A percentile compares a stretch with the other conserved stretches of the same genome.
Evolutionary conservation across 192 early-diverging fungal species (phyloP).

Genomic region (Rhizoclosmatium globosum): DNA sequence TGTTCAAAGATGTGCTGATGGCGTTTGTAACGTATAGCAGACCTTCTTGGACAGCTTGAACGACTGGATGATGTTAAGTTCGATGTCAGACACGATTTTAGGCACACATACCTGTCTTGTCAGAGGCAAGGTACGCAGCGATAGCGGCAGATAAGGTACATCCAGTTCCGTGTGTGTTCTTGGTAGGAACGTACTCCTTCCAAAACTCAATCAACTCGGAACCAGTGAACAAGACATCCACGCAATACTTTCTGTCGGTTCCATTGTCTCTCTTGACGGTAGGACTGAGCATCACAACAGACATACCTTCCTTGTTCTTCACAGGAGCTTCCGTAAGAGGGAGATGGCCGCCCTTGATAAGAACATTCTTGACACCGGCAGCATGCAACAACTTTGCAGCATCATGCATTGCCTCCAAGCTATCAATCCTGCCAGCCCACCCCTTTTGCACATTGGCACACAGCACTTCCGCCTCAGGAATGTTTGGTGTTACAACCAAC

Average conservation of each 20-base stretch:
- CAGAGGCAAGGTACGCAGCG: constrained; percentile 71
- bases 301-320: neutral
- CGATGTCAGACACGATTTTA: neutral
- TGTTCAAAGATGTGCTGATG: constrained; percentile 61
- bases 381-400: constrained; percentile 64
- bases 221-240: constrained; percentile 73
- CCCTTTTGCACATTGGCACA: neutral
- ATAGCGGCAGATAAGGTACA: constrained; percentile 88
- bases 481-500: constrained; percentile 80
- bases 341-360: constrained; percentile 88
- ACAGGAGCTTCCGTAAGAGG: constrained; percentile 45
- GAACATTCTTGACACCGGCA: constrained; percentile 64
- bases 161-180: constrained; percentile 87
- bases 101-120: constrained; percentile 46
- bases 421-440: constrained; percentile 36
- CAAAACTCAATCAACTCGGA: constrained; percentile 53
- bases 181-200: constrained; percentile 68
- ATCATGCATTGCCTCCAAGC: constrained; percentile 65
- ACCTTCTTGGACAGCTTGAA: constrained; percentile 62
- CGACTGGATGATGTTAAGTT: constrained; percentile 38
- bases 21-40: constrained; percentile 72
- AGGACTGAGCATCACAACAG: neutral
- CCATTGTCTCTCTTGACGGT: constrained; percentile 16
- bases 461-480: constrained; percentile 81
- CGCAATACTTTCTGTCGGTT: neutral